phyloP scores from a whole-genome alignment of 164 flowering plant genomes.

The Nelumbo lutea region DNA sequence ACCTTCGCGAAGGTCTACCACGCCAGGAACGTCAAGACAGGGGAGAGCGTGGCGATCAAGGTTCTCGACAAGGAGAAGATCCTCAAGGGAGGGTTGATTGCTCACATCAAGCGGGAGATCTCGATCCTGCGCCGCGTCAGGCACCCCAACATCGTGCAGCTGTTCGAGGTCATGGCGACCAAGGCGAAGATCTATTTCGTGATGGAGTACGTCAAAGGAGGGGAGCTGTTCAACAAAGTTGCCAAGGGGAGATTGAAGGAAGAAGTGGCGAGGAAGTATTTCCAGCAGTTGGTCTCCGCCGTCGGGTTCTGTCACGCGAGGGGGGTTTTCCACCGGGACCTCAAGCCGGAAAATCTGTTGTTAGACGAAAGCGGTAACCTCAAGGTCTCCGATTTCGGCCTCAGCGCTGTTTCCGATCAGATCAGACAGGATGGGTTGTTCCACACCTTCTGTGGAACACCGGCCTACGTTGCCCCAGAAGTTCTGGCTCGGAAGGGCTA shows the following conservation, averaged over 20 bases:
- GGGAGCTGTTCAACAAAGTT: conserved; percentile 29
- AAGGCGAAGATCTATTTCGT: conserved; percentile 41
- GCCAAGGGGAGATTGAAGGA: conserved; percentile 30
- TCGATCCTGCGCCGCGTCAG: conserved; percentile 28
- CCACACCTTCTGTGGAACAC: conserved; percentile 37
- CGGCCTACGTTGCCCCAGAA: conserved; percentile 32
- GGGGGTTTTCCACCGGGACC: conserved; percentile 34
- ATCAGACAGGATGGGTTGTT: conserved; percentile 37
- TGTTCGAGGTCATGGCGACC: conserved; percentile 40
- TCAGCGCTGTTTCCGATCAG: conserved; percentile 36
- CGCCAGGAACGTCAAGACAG: conserved; percentile 17
- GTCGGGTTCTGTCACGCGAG: conserved; percentile 36
- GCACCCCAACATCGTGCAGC: conserved; percentile 37
- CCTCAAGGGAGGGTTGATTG: conserved; percentile 21
- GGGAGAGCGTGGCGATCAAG: conserved; percentile 21
- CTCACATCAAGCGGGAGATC: conserved; percentile 28
- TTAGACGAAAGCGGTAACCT: conserved; percentile 27
- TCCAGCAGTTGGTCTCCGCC: conserved; percentile 39
- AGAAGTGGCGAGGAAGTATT: conserved; percentile 33
- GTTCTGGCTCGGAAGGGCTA: conserved; percentile 34
- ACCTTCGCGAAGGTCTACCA: conserved; percentile 27
- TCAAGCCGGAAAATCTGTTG: conserved; percentile 37
- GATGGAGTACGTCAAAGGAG: conserved; percentile 35
- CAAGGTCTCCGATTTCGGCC: conserved; percentile 38
- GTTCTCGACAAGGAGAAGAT: conserved; percentile 30